A percentile compares a stretch with the other conserved stretches of the same genome.
Conservation (phyloP, 2,329 filamentous ascomycete species). For the Ophioceras dolichostomum region DNA sequence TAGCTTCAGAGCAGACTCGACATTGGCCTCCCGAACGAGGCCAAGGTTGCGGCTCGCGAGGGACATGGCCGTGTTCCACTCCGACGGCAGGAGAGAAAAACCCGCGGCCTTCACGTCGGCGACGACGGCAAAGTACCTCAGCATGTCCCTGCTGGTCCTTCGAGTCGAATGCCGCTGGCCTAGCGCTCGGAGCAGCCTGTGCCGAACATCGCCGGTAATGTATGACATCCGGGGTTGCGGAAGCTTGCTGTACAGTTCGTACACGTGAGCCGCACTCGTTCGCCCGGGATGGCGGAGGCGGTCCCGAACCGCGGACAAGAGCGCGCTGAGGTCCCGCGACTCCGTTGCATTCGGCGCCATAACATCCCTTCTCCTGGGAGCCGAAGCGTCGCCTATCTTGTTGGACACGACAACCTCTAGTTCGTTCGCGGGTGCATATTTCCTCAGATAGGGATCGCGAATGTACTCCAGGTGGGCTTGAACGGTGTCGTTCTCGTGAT, state of each 20-base stretch:
- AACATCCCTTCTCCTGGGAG: neutral
- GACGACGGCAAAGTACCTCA: conserved; percentile 71
- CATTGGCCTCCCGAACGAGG: conserved; percentile 41
- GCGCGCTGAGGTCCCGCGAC: too few relatives aligned
- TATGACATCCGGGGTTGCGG: conserved; percentile 40
- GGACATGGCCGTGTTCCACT: conserved; percentile 80
- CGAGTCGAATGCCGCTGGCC: conserved; percentile 37
- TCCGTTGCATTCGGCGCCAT: too few relatives aligned
- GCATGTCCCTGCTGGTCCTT: conserved; percentile 55
- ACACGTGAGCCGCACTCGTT: conserved; percentile 30
- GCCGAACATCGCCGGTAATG: conserved; percentile 40
- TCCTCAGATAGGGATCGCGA: conserved; percentile 38
- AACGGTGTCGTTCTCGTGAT: conserved; percentile 31
- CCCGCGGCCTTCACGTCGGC: conserved; percentile 70
- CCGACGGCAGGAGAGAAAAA: conserved; percentile 50
- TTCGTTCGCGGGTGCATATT: conserved; percentile 38
- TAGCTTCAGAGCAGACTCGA: conserved; percentile 58
- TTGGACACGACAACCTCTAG: conserved; percentile 24
- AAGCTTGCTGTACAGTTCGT: conserved; percentile 33
- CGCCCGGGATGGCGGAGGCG: conserved; percentile 28
- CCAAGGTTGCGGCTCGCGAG: conserved; percentile 64
- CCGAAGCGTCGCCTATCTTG: too few relatives aligned
- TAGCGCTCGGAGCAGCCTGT: conserved; percentile 54
- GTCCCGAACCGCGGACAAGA: conserved; percentile 23
- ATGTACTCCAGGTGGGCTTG: conserved; percentile 41